phyloP scores from a whole-genome alignment of 139 green algal species.

The Chlorella vulgaris region DNA sequence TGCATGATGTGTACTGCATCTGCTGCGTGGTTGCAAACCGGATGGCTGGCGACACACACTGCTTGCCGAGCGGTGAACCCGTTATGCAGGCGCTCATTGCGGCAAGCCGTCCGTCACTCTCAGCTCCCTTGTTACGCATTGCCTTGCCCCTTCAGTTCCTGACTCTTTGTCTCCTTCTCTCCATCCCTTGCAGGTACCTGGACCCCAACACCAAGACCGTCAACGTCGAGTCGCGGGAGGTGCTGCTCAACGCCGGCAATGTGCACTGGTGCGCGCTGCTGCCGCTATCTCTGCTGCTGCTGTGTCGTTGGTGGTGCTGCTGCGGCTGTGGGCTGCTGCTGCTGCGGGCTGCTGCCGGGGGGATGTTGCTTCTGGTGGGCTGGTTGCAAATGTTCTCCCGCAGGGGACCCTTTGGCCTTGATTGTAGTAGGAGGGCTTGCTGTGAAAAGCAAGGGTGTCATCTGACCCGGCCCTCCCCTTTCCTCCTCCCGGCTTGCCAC shows the following conservation, averaged over 20 bases:
- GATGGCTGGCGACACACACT: background rate
- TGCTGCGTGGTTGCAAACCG: background rate
- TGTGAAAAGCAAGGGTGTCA: background rate
- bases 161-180: too few species aligned
- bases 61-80: too few species aligned
- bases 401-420: background rate
- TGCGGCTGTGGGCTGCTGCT: too few species aligned
- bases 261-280: constrained; percentile 60
- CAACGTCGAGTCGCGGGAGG: constrained; percentile 60
- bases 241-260: constrained; percentile 77
- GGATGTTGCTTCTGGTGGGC: too few species aligned
- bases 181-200: background rate
- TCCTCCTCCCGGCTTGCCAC: background rate
- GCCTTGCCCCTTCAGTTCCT: too few species aligned
- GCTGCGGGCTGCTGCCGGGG: too few species aligned
- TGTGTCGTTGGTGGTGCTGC: background rate
- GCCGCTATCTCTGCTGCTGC: background rate
- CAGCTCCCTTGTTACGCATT: too few species aligned
- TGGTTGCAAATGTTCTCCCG: background rate
- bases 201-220: constrained; percentile 52
- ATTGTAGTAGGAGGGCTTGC: background rate
- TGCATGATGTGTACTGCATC: background rate
- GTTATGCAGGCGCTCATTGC: too few species aligned
- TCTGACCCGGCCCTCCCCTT: background rate
- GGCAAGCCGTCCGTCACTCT: too few species aligned